Evolutionary conservation across 768 basidiomycete genomes (phyloP).

Genomic region (Crassisporium funariophilum): DNA sequence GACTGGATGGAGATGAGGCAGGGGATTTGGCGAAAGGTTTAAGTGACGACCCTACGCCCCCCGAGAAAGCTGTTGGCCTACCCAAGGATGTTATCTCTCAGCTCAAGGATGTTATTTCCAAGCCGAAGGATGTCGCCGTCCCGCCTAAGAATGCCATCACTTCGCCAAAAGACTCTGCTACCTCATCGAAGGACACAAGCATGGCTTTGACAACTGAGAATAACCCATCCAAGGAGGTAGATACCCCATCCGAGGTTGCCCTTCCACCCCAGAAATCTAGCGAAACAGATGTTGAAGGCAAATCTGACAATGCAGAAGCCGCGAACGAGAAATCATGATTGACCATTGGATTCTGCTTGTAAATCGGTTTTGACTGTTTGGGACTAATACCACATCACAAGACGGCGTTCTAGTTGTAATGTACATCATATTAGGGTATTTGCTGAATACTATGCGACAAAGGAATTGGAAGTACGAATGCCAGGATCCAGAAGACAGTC

Average conservation of each 20-base stretch:
- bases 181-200: too few relatives aligned
- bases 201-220: too few relatives aligned
- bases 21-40: slow-evolving; percentile 72
- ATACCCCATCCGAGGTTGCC: too few relatives aligned
- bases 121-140: too few relatives aligned
- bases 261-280: too few relatives aligned
- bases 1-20: slow-evolving; percentile 76
- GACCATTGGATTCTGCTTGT: too few relatives aligned
- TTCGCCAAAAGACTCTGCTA: too few relatives aligned
- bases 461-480: background rate
- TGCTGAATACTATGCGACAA: background rate
- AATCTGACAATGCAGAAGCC: slow-evolving; percentile 4
- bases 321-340: slow-evolving; percentile 3
- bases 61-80: slow-evolving; percentile 7
- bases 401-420: background rate
- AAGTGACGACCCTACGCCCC: slow-evolving; percentile 30
- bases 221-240: too few relatives aligned
- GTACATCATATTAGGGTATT: slow-evolving; percentile 9
- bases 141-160: too few relatives aligned
- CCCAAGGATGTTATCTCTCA: slow-evolving; percentile 1
- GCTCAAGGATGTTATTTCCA: too few relatives aligned
- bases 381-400: background rate
- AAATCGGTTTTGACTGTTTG: background rate
- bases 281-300: slow-evolving; percentile 12
- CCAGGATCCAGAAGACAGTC: background rate